A percentile compares a stretch with the other conserved stretches of the same genome.
Evolutionary conservation across 2,329 filamentous ascomycete genomes (phyloP).

Genomic region (Thermoascus crustaceus): DNA sequence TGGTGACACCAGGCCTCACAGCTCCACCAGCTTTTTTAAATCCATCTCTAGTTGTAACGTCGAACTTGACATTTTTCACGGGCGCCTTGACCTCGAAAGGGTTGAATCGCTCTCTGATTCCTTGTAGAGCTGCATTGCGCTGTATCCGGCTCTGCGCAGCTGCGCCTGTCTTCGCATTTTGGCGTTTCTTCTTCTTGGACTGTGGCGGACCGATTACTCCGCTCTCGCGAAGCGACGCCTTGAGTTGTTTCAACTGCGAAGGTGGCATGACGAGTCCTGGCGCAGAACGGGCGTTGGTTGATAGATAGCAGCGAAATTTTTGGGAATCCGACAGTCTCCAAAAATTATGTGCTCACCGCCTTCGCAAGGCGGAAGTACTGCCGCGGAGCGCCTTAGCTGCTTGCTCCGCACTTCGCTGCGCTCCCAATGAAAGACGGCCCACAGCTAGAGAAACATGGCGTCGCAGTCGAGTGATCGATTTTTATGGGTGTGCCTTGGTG

Average conservation of each 20-base stretch:
- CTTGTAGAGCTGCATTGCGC: constrained; percentile 67
- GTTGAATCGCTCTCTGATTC: constrained; percentile 93
- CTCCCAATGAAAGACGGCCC: too few relatives aligned
- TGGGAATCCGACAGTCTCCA: constrained; percentile 24
- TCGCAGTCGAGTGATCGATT: constrained; percentile 28
- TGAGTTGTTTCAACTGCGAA: constrained; percentile 93
- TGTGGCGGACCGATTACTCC: constrained; percentile 86
- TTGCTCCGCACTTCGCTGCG: too few relatives aligned
- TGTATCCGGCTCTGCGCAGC: constrained; percentile 67
- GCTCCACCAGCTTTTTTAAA: constrained; percentile 44
- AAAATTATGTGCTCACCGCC: constrained; percentile 29
- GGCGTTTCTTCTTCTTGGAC: constrained; percentile 88
- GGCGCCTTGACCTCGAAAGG: constrained; percentile 89
- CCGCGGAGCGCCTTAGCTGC: too few relatives aligned
- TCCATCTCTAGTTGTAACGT: constrained; percentile 61
- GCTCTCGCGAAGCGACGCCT: constrained; percentile 79
- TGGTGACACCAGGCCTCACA: constrained; percentile 73
- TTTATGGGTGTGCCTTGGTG: constrained; percentile 35
- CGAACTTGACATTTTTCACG: constrained; percentile 71
- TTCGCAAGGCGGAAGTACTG: constrained; percentile 20
- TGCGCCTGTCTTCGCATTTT: constrained; percentile 58
- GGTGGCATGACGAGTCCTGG: constrained; percentile 61
- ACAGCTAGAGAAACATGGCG: constrained; percentile 27
- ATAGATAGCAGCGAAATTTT: constrained; percentile 12
- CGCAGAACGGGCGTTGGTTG: constrained; percentile 8